Evolutionary conservation across 148 eudicot genomes (phyloP), one percentile per base, ranked within the genome.

Genomic region (Fagopyrum tataricum): DNA sequence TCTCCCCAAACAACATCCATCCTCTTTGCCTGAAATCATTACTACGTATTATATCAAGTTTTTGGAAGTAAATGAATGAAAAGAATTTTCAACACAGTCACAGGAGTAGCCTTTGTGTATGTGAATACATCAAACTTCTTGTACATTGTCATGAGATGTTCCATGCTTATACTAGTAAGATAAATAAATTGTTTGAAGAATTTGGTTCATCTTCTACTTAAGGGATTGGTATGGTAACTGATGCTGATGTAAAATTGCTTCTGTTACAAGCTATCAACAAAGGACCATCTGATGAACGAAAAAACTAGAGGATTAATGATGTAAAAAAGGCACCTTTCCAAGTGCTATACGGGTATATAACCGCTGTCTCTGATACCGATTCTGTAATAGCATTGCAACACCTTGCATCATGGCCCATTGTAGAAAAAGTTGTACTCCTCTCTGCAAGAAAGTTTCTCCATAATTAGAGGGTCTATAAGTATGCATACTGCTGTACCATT

Each of bases 351-450:
- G 97, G 39, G 99, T 95, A 53, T 91, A 95, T 17, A 90, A 84
- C 80, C 99, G 91, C 74, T 91, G 99, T 58, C 99, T 79, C 73
- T 95, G 99, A 84, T 95, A 95, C 82, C 93, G 84, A 72, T 95
- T 95, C 78, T 95, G 99, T 76, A 91, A 79, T 66, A 95, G 91
- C 99, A 95, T 95, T 55, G 96, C 92, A 77, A 95, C 82, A 78
- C 97, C 98, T 87, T 95, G 99, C 96, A 95, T 87, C 80, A 92
- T 86, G 66, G 99, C 97, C 97, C 97, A 95, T 75, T 84, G 83
- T 74, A 95, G 80, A 74, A 91, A 95, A 64, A 95, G 92, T 44
- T 88, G 84, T 41, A 95, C 92, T 62, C 99, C 97, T 87, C 75
- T 87, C 97, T 91, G 92, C 82, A 81, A 21, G 55, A 78, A 74